phyloP scores from a whole-genome alignment of 164 flowering plant genomes.

The Kingdonia uniflora region DNA sequence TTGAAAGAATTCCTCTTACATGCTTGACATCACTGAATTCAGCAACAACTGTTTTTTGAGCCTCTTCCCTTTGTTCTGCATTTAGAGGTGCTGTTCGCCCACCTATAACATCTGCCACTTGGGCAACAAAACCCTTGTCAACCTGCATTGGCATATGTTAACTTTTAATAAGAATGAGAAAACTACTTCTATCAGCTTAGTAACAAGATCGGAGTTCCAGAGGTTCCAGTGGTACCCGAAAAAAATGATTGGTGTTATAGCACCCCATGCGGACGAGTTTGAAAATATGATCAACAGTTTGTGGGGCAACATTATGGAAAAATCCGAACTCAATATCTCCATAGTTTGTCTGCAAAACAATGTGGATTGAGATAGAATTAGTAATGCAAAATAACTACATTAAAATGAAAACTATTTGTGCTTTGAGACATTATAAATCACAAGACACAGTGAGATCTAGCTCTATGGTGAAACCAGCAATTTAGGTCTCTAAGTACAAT shows the following conservation, averaged over 20 bases:
- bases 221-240: constrained; percentile 46
- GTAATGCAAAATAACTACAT: not conserved
- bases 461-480: not conserved
- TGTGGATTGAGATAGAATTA: not conserved
- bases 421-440: not conserved
- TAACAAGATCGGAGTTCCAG: not conserved
- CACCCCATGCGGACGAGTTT: constrained; percentile 87
- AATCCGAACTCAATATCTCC: constrained; percentile 97
- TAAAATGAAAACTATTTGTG: not conserved
- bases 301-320: constrained; percentile 79
- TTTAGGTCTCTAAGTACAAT: not conserved
- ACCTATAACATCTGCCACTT: constrained; percentile 83
- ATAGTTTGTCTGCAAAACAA: constrained; percentile 57
- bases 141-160: constrained; percentile 33
- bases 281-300: constrained; percentile 87
- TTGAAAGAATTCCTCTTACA: constrained; percentile 86
- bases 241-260: constrained; percentile 90
- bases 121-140: constrained; percentile 90
- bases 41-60: constrained; percentile 73
- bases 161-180: constrained; percentile 2
- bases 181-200: not conserved
- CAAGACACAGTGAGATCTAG: not conserved
- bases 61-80: constrained; percentile 66
- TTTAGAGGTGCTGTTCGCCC: constrained; percentile 91
- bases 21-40: constrained; percentile 92